Base-by-base conservation (phyloP, 495 filamentous ascomycete genomes). In the Xylaria sp. region DNA sequence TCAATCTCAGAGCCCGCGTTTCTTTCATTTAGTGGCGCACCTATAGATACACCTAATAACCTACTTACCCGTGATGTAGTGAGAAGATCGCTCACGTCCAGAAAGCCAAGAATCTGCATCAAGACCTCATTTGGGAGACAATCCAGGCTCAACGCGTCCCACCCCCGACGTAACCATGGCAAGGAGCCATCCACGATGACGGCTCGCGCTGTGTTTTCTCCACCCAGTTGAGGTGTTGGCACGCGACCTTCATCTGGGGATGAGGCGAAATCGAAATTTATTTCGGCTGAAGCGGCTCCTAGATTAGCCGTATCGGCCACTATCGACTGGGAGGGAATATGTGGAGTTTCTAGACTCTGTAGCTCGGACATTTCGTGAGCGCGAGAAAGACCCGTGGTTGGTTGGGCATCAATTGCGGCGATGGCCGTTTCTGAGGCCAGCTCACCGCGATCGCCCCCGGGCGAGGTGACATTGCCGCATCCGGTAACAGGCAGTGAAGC, bases 41-140 rank as follows among this genome's bases (percentile, higher is more conserved):
- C 59, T 31, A 58, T 26, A 48, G 58, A 72, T 11, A 68, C 68
- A n/a, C 58, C 66, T 61, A 35, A 70, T 61, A 29, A 84, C 82
- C 76, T 83, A 84, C 82, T 77, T 83, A 88, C 86, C 76, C 88
- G 85, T 24, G 86, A 85, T 71, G 84, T 78, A 63, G 82, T 76
- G 69, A 88, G 80, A 71, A 90, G 80, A 75, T 90, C 88, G 69
- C 82, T 83, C 69, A 89, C 84, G 67, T 90, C 87, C 70, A 90
- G 79, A 77, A 83, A 85, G 57, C 82, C 78, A 67, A 89, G 80
- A 61, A 90, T 84, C 63, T 85, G 81, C 72, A 87, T 81, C 55
- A 90, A 74, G 72, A 90, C 80, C 77, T 90, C 89, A 73, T 84
- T 82, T 59, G 88, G 88, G 66, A 89, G 75, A 71, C 78, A 77